Conservation (phyloP, 768 basidiomycete genomes). For the Gymnopilus junonius region DNA sequence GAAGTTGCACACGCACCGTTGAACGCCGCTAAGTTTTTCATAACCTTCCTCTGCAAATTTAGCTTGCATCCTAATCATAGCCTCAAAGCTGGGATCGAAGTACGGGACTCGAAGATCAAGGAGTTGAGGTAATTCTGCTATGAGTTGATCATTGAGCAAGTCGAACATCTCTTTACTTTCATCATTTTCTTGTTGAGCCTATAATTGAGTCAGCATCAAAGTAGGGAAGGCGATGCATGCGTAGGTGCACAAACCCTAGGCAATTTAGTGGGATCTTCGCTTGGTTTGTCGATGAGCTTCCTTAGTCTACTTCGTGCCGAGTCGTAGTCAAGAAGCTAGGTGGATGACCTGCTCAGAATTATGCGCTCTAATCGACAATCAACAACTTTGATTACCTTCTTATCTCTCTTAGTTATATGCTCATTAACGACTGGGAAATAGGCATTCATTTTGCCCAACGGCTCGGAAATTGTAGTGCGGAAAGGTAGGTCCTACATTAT, state of each 20-base stretch:
- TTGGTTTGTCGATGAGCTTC: slow-evolving; percentile 90
- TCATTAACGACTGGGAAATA: slow-evolving; percentile 95
- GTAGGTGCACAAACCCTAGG: slow-evolving; percentile 60
- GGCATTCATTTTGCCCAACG: slow-evolving; percentile 94
- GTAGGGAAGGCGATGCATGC: neutral
- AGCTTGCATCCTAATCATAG: slow-evolving; percentile 97
- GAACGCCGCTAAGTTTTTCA: slow-evolving; percentile 94
- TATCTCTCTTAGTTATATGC: slow-evolving; percentile 91
- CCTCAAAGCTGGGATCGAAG: slow-evolving; percentile 98
- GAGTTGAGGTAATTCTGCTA: slow-evolving; percentile 87
- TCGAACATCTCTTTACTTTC: slow-evolving; percentile 95
- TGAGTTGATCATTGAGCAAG: slow-evolving; percentile 89
- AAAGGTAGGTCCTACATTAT: slow-evolving; percentile 83
- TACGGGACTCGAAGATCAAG: slow-evolving; percentile 96
- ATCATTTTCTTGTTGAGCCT: slow-evolving; percentile 97
- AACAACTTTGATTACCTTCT: slow-evolving; percentile 66
- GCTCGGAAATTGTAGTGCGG: slow-evolving; percentile 93
- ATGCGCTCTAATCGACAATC: neutral
- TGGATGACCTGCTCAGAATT: neutral
- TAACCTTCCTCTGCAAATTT: slow-evolving; percentile 99
- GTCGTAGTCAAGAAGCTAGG: slow-evolving; percentile 93
- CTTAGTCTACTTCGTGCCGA: slow-evolving; percentile 88
- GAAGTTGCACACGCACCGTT: slow-evolving; percentile 56
- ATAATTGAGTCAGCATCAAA: neutral
- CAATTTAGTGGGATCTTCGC: slow-evolving; percentile 90